These are phyloP conservation scores for Nemania sp. DNA, from an alignment of 2,329 filamentous ascomycete species.

Conservation along the genomic window DNA sequence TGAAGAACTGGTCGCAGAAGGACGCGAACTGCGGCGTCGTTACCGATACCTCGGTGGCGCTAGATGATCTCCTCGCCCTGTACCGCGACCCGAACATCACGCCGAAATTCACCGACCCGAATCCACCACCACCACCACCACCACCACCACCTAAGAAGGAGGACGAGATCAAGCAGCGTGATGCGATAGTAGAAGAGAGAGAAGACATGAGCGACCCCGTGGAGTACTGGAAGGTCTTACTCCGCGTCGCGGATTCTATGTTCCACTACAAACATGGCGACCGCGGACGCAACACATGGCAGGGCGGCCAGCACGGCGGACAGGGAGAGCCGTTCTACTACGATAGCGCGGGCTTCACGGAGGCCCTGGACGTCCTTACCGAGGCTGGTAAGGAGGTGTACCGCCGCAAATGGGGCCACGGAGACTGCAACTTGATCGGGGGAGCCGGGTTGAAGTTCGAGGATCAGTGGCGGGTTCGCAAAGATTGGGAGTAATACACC, in stretches of 20 bases:
- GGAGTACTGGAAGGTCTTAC: conserved; percentile 49
- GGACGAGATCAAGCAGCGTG: conserved; percentile 26
- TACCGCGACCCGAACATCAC: conserved; percentile 57
- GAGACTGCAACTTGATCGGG: conserved; percentile 56
- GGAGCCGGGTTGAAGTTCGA: conserved; percentile 54
- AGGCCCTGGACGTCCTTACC: conserved; percentile 52
- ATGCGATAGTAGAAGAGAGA: conserved; percentile 8
- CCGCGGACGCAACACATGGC: conserved; percentile 58
- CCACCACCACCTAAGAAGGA: conserved; percentile 48
- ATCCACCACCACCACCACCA: conserved; percentile 51
- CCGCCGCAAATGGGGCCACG: conserved; percentile 60
- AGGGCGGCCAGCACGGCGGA: conserved; percentile 56
- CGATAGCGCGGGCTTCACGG: conserved; percentile 53
- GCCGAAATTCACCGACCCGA: conserved; percentile 55
- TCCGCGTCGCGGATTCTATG: conserved; percentile 53
- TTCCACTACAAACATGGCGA: conserved; percentile 57
- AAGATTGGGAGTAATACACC: conserved; percentile 52
- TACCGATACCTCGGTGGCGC: conserved; percentile 58
- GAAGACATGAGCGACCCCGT: conserved; percentile 42
- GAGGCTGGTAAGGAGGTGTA: conserved; percentile 52
- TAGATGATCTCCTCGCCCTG: conserved; percentile 60
- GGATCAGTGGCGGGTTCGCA: conserved; percentile 61
- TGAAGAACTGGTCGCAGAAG: conserved; percentile 58
- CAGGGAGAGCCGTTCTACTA: conserved; percentile 58
- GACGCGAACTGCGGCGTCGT: conserved; percentile 58